Evolutionary conservation across 768 basidiomycete genomes (phyloP).

Genomic region (Mycena filopes): DNA sequence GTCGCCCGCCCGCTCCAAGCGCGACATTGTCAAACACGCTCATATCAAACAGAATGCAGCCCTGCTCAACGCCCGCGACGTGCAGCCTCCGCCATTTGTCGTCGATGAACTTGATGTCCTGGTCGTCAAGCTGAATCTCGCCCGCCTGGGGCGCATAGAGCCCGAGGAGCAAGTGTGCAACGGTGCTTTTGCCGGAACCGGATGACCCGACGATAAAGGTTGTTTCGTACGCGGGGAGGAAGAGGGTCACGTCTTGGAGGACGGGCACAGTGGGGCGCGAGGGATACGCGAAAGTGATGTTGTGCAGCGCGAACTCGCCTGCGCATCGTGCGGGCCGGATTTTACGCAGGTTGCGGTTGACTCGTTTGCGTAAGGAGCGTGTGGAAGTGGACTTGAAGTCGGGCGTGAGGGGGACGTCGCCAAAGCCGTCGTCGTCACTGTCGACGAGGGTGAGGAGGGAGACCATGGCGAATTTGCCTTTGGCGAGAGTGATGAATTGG

Average conservation of each 20-base stretch:
- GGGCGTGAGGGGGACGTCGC: constrained; percentile 26
- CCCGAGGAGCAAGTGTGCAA: constrained; percentile 75
- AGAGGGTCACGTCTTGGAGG: constrained; percentile 68
- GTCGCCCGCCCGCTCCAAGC: constrained; percentile 65
- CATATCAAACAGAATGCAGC: constrained; percentile 76
- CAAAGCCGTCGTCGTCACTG: constrained; percentile 37
- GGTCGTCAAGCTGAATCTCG: constrained; percentile 74
- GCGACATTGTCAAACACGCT: constrained; percentile 83
- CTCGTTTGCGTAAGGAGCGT: constrained; percentile 29
- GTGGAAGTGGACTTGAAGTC: constrained; percentile 23
- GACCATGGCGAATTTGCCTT: constrained; percentile 78
- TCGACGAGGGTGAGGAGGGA: constrained; percentile 63
- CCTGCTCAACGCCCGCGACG: constrained; percentile 74
- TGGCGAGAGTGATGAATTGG: constrained; percentile 67
- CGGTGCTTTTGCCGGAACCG: constrained; percentile 83
- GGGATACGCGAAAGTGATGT: constrained; percentile 78
- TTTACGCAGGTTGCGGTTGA: constrained; percentile 52
- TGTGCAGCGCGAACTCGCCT: constrained; percentile 70
- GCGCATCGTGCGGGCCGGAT: constrained; percentile 64
- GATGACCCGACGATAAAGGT: constrained; percentile 86
- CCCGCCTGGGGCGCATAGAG: constrained; percentile 69
- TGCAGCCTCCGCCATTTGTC: constrained; percentile 64
- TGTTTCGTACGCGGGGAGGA: constrained; percentile 75
- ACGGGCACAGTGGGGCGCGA: constrained; percentile 72
- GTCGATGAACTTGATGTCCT: constrained; percentile 72